Percentiles rank a stretch among this genome's conserved stretches.
Evolutionary conservation across 1,139 yeast genomes (phyloP).

Genomic region (Suhomyces atakaporum): DNA sequence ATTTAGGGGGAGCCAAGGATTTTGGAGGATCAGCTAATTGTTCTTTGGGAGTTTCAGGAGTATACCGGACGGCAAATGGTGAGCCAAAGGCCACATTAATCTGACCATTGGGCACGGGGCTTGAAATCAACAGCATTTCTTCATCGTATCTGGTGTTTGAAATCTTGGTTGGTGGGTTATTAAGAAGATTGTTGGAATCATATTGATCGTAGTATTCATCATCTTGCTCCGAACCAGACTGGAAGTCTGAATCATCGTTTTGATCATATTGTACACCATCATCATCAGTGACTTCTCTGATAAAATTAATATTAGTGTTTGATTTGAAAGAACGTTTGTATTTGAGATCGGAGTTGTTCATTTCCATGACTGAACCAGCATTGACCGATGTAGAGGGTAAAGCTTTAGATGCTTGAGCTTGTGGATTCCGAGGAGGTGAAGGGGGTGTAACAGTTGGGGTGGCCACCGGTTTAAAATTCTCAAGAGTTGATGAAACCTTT

Average conservation of each 20-base stretch:
- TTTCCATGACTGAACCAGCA: slow-evolving; percentile 6
- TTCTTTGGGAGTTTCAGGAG: slow-evolving; percentile 8
- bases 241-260: background rate
- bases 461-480: background rate
- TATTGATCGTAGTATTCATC: slow-evolving; percentile 21
- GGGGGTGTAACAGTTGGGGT: background rate
- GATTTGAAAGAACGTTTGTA: slow-evolving; percentile 18
- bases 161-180: slow-evolving; percentile 32
- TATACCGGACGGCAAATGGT: slow-evolving; percentile 34
- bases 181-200: slow-evolving; percentile 27
- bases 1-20: slow-evolving; percentile 5
- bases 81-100: slow-evolving; percentile 30
- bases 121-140: slow-evolving; percentile 28
- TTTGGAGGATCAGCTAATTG: slow-evolving; percentile 1
- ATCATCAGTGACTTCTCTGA: slow-evolving; percentile 38
- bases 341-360: slow-evolving; percentile 3
- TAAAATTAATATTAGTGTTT: slow-evolving; percentile 31
- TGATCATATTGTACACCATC: slow-evolving; percentile 14
- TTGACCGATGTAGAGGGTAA: slow-evolving; percentile 6
- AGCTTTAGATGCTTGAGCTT: background rate
- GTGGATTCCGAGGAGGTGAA: background rate
- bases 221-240: slow-evolving; percentile 6
- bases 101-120: slow-evolving; percentile 10
- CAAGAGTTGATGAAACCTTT: slow-evolving; percentile 2
- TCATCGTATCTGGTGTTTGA: slow-evolving; percentile 28